Evolutionary conservation across 192 early-diverging fungal species (phyloP).

Genomic region (Coemansia sp.): DNA sequence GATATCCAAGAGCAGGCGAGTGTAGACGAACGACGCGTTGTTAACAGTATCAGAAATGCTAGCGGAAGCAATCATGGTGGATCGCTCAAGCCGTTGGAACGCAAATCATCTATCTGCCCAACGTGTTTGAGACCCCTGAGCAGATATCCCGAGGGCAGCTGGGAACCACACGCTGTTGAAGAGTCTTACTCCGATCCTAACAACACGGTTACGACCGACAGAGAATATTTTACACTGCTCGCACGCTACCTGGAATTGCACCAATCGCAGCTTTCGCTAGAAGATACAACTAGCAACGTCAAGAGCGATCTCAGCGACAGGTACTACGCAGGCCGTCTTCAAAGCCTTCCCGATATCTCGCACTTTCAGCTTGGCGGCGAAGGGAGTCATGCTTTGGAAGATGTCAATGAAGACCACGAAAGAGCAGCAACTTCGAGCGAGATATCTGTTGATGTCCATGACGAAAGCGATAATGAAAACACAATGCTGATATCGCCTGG

Average conservation of each 20-base stretch:
- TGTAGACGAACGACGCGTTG: constrained; percentile 13
- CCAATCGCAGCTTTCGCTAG: constrained; percentile 13
- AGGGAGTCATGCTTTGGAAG: not conserved
- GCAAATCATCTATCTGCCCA: constrained; percentile 21
- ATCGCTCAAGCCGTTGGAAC: constrained; percentile 10
- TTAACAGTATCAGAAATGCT: not conserved
- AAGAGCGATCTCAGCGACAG: not conserved
- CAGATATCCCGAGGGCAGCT: constrained; percentile 3
- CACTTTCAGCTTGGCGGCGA: not conserved
- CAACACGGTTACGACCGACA: constrained; percentile 18
- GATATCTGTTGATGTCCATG: not conserved
- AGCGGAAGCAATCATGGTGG: constrained; percentile 2
- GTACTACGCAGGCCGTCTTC: not conserved
- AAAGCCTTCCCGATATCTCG: not conserved
- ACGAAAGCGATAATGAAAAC: not conserved
- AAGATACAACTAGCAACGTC: not conserved
- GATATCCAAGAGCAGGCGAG: not conserved
- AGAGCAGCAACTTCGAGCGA: not conserved
- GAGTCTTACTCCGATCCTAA: constrained; percentile 3
- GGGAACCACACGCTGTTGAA: constrained; percentile 10
- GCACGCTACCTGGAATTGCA: constrained; percentile 29
- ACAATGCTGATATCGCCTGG: not conserved
- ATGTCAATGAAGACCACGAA: not conserved
- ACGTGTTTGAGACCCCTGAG: constrained; percentile 27
- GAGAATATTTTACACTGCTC: constrained; percentile 43